Evolutionary conservation across 2,329 filamentous ascomycete species (phyloP).

Genomic region (Colletotrichum zoysiae): DNA sequence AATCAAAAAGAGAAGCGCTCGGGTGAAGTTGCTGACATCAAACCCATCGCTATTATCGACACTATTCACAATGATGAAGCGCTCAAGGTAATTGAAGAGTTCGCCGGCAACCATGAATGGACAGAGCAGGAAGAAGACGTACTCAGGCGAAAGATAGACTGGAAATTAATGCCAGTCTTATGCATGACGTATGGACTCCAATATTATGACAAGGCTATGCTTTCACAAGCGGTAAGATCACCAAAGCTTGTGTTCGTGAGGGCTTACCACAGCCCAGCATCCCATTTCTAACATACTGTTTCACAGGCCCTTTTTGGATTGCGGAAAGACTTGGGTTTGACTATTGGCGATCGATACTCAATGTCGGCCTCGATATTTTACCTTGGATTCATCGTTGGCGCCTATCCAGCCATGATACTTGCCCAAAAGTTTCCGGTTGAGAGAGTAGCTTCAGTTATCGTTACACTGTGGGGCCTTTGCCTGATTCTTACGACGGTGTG

Average conservation of each 20-base stretch:
- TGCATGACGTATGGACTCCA: conserved; percentile 50
- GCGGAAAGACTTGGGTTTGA: not conserved
- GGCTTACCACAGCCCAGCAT: not conserved
- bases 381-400: conserved; percentile 49
- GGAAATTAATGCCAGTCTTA: conserved; percentile 57
- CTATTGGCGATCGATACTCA: conserved; percentile 48
- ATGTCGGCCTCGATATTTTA: conserved; percentile 51
- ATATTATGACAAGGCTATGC: conserved; percentile 46
- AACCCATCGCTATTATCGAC: not conserved
- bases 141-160: conserved; percentile 57
- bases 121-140: conserved; percentile 43
- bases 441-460: conserved; percentile 43
- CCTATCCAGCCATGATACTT: conserved; percentile 50
- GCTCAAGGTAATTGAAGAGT: not conserved
- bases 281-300: not conserved
- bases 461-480: not conserved
- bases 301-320: not conserved
- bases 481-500: not conserved
- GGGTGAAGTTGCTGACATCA: not conserved
- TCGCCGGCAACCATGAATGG: not conserved
- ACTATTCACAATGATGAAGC: not conserved
- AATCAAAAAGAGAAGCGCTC: not conserved
- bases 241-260: not conserved
- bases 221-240: conserved; percentile 52
- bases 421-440: conserved; percentile 47